A percentile compares a stretch with the other conserved stretches of the same genome.
Conservation (phyloP, 345 rosid genomes). For the Draba incana region DNA sequence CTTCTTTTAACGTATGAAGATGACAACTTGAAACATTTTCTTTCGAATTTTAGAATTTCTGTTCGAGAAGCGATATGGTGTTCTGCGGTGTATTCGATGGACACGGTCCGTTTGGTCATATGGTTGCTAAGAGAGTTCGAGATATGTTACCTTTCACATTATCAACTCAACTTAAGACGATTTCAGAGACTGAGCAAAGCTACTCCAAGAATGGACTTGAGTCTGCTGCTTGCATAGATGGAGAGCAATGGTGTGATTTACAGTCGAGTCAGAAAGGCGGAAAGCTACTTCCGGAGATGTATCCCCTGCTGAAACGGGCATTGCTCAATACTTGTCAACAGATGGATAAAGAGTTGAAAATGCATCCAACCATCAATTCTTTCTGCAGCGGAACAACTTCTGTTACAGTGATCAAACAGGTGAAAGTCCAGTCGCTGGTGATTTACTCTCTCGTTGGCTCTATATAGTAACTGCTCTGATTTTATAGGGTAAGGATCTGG, state of each 20-base stretch:
- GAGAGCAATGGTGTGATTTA: conserved; percentile 52
- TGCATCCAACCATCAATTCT: conserved; percentile 84
- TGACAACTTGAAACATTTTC: no score
- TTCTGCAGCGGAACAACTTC: conserved; percentile 98
- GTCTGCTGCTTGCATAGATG: conserved; percentile 53
- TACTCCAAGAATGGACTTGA: conserved; percentile 28
- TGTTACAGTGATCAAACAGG: conserved; percentile 87
- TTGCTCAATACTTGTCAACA: conserved; percentile 73
- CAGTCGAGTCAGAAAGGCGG: conserved; percentile 50
- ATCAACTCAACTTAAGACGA: conserved; percentile 60
- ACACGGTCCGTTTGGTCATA: conserved; percentile 95
- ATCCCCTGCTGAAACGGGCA: conserved; percentile 63
- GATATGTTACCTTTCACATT: conserved; percentile 76
- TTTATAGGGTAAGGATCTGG: conserved; percentile 75
- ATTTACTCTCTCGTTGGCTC: conserved; percentile 15
- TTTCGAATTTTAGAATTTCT: conserved; percentile 56
- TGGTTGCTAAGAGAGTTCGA: conserved; percentile 86
- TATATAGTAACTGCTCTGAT: not conserved
- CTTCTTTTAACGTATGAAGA: no score
- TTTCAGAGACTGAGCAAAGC: not conserved
- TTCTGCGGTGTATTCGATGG: conserved; percentile 97
- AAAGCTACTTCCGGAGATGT: conserved; percentile 55
- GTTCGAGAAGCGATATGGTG: conserved; percentile 71
- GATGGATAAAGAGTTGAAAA: conserved; percentile 84
- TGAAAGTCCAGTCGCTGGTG: conserved; percentile 28